Evolutionary conservation across 2,329 filamentous ascomycete species (phyloP), one percentile per base, ranked within the genome.

Genomic region (Pyricularia pennisetigena): DNA sequence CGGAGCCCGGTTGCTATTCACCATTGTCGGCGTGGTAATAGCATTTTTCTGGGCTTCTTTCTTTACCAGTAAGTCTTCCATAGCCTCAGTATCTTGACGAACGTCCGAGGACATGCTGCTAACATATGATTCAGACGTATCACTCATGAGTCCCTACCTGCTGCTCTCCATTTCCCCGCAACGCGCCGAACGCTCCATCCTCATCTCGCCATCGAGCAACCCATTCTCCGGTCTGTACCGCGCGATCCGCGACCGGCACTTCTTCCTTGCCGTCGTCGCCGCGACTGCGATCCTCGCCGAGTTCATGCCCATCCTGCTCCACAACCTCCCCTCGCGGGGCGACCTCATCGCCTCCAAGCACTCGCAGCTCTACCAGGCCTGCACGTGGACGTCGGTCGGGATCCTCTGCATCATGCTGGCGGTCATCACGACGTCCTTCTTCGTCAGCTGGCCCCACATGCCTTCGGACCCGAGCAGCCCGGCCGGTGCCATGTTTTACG

Each of bases 1-100:
- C 54, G 79, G 79, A 0, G 76, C 79, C 3, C 73, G 76, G 10
- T 79, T 81, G 49, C 70, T 82, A 14, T 80, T 81, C 68, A 79
- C 79, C 0, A 69, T 73, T 6, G 68, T 80, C 1, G 80, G 79
- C 64, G 76, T 81, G 3, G 68, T 76, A 4, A 75, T 79, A 32
- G 77, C 76, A 23, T 72, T 79, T 23, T 76, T 77, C 67, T 81
- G 79, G 79, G 74, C 73, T 3, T 73, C 73, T 1, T 77, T 81
- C 68, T 77, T 79, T 63, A 70, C 73, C 64, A 75, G 78, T 80
- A 72, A 72, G 74, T 70, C 49, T 23, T 20, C 28, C 23, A 24
- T 67, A 20, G 32, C 20, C 30, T 41, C 30, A 16, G 26, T 41
- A 29, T 16, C 2, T 63, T 62, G 41, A 57, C 49, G 35, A 57